Percentiles rank a stretch among this genome's conserved stretches.
phyloP scores from a whole-genome alignment of 768 basidiomycete species.

The Amanita polypyramis region DNA sequence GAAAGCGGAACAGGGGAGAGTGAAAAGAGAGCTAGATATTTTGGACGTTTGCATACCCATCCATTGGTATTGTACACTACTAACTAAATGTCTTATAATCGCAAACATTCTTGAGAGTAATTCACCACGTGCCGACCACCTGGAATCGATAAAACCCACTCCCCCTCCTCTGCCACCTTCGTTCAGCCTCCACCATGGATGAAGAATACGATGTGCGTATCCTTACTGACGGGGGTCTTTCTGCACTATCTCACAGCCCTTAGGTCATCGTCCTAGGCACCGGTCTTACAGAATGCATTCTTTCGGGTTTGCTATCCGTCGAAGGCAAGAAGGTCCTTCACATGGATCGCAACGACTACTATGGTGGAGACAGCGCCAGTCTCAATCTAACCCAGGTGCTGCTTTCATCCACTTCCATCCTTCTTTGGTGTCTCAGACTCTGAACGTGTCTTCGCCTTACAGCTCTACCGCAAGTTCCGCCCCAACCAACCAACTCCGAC shows the following conservation, averaged over 20 bases:
- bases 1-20: slow-evolving; percentile 4
- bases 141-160: slow-evolving; percentile 5
- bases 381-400: slow-evolving; percentile 91
- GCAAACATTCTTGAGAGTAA: neutral
- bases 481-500: slow-evolving; percentile 67
- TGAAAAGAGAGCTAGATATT: neutral
- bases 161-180: neutral
- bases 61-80: neutral
- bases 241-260: slow-evolving; percentile 9
- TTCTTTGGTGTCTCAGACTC: slow-evolving; percentile 6
- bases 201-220: slow-evolving; percentile 89
- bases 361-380: slow-evolving; percentile 95
- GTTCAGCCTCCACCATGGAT: slow-evolving; percentile 61
- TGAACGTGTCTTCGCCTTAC: slow-evolving; percentile 10
- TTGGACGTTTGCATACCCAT: neutral
- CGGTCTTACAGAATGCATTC: slow-evolving; percentile 95
- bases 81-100: neutral
- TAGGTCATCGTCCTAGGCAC: slow-evolving; percentile 92
- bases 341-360: slow-evolving; percentile 98
- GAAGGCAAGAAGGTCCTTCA: slow-evolving; percentile 99
- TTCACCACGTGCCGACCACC: slow-evolving; percentile 4
- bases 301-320: slow-evolving; percentile 96
- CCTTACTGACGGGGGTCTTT: slow-evolving; percentile 2
- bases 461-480: slow-evolving; percentile 97
- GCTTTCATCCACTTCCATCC: slow-evolving; percentile 1